Evolutionary conservation across 1,139 yeast genomes (phyloP), one percentile per base, ranked within the genome.

Genomic region (Spathaspora sp.): DNA sequence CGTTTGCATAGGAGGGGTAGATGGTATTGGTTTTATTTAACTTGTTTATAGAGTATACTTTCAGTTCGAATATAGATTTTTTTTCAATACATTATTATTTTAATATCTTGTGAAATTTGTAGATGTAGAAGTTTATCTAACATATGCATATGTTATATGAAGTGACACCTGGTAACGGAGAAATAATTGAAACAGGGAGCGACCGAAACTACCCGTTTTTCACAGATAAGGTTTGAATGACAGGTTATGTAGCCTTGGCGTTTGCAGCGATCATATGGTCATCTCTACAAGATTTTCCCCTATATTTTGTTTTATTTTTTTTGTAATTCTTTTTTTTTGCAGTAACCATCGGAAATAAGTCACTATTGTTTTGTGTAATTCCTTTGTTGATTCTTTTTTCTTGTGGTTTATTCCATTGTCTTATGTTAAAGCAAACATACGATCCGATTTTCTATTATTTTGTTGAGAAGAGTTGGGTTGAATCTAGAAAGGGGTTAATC

Each of bases 41-140:
- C 15, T n/a, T 31, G 36, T 31, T 27, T 13, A 31, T 31, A 31
- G 36, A 31, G 6, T 31, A 5, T 31, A 31, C 36, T 15, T 31
- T 31, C 36, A 31, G 36, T 31, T 31, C 36, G n/a, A 15, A 31
- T 31, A 31, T 31, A 31, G 15, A 31, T 31, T 31, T 31, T 31
- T 26, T 26, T 10, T 10, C 5, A 10, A 10, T 11, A 31, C 7
- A 6, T 15, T 31, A 15, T 31, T 31, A 13, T 31, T 11, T 7
- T 31, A 15, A 29, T 29, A n/a, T n/a, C n/a, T n/a, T n/a, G 16
- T 31, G 4, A 31, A 31, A 4, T 31, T 13, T 15, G 13, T 10
- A 27, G 15, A 11, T 29, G 33, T 29, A 29, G 33, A n/a, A 7
- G 27, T 9, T 9, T 9, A 3, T n/a, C n/a, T 9, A 25, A 9